Base-by-base conservation (phyloP, 2,329 filamentous ascomycete genomes). In the Calonectria leucothoes region DNA sequence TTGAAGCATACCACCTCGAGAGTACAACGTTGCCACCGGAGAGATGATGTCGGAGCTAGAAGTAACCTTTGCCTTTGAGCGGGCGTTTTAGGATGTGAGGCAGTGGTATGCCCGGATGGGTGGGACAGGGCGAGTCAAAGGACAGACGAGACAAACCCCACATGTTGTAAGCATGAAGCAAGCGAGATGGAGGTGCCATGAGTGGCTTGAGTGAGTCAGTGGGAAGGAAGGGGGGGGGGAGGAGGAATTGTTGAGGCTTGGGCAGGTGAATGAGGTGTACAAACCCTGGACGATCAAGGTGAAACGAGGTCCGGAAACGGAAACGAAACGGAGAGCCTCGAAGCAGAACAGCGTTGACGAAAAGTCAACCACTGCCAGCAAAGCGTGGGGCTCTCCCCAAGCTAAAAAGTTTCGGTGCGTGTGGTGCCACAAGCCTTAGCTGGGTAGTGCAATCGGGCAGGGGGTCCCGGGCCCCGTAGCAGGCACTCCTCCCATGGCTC, bases 221-320 rank as follows among this genome's bases (percentile, higher is more conserved):
- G 27, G 31, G 45, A 29, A 63, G n/a, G n/a, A 63, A 27, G 20
- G 17, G 10, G 15, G 59, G 23, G 12, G 35, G 51, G 25, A 37
- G 31, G 25, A 12, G 14, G 15, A 42, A 27, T 42, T 51, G 48
- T 61, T 64, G 49, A 27, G 67, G 61, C 67, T 70, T 64, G 59
- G 29, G 27, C 35, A 65, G 27, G 67, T 49, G 42, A 59, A 52
- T 64, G 59, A 64, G 25, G 59, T 64, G 59, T 64, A 37, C 17
- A 25, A 17, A 64, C 59, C 39, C 64, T 72, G 66, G 59, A 42
- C 49, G 33, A 39, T 37, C 66, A 33, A 55, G 49, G 64, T 72
- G 70, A 72, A 72, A 72, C 70, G 59, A 65, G 63, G 42, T 57
- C 70, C 42, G 69, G 59, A 72, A 68, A 72, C 57, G 57, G 66